Evolutionary conservation across 1,284 basidiomycete species (phyloP).

Genomic region (Xerocomus cyaneibrunnescens): DNA sequence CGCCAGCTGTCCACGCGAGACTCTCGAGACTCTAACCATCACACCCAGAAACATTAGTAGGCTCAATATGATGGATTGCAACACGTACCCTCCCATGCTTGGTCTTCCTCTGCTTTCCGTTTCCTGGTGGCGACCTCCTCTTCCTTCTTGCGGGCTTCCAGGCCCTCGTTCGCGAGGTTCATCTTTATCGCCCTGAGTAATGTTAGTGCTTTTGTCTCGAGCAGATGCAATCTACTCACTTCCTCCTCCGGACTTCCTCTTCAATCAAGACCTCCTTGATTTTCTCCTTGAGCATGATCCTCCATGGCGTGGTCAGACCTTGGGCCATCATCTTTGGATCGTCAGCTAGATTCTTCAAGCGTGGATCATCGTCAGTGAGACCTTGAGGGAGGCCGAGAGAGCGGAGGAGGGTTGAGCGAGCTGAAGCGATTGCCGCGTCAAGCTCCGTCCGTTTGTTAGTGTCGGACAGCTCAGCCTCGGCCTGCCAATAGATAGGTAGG

Average conservation of each 20-base stretch:
- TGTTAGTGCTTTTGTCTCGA: slow-evolving; percentile 3
- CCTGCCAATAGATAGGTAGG: slow-evolving; percentile 42
- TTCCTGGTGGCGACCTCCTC: slow-evolving; percentile 73
- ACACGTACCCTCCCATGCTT: slow-evolving; percentile 74
- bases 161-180: slow-evolving; percentile 82
- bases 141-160: slow-evolving; percentile 82
- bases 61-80: neutral
- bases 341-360: slow-evolving; percentile 47
- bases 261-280: slow-evolving; percentile 80
- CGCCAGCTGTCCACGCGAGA: slow-evolving; percentile 83
- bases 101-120: slow-evolving; percentile 80
- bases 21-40: slow-evolving; percentile 61
- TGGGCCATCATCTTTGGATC: slow-evolving; percentile 36
- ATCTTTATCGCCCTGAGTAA: slow-evolving; percentile 72
- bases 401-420: slow-evolving; percentile 63
- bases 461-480: slow-evolving; percentile 76
- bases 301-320: slow-evolving; percentile 53
- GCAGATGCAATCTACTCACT: slow-evolving; percentile 46
- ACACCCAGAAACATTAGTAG: neutral
- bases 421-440: slow-evolving; percentile 73
- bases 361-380: slow-evolving; percentile 54
- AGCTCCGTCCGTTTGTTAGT: slow-evolving; percentile 72
- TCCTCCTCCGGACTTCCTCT: slow-evolving; percentile 75
- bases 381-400: slow-evolving; percentile 56
- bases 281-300: slow-evolving; percentile 58